A percentile compares a stretch with the other conserved stretches of the same genome.
These are phyloP conservation scores for Linderniella brevidens DNA, from an alignment of 257 asterid species.

Conservation along the genomic window DNA sequence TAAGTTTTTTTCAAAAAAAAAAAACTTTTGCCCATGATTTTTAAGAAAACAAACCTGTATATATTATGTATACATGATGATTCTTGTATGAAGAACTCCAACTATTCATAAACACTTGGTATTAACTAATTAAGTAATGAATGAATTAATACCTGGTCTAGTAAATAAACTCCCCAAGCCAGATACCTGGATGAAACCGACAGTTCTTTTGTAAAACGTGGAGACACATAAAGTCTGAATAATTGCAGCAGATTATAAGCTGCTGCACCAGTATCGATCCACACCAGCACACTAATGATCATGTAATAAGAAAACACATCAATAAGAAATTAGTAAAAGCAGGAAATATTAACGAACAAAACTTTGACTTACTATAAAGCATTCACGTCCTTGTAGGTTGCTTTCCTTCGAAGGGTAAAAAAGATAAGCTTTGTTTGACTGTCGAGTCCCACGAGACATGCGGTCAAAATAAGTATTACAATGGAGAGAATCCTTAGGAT, in stretches of 20 bases:
- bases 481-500: constrained; percentile 20
- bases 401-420: constrained; percentile 18
- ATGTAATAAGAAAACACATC: neutral
- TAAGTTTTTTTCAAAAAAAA: too few relatives aligned
- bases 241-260: constrained; percentile 38
- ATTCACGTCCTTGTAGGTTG: constrained; percentile 32
- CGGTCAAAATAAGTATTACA: constrained; percentile 18
- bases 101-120: too few relatives aligned
- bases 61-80: too few relatives aligned
- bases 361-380: constrained; percentile 24
- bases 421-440: constrained; percentile 38
- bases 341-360: neutral
- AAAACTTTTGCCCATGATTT: neutral
- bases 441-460: constrained; percentile 35
- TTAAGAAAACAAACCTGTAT: neutral
- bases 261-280: constrained; percentile 44
- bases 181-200: constrained; percentile 14
- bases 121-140: too few relatives aligned
- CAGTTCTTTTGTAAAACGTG: constrained; percentile 14
- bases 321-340: neutral
- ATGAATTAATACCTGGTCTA: constrained; percentile 68
- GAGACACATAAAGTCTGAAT: constrained; percentile 15
- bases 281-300: constrained; percentile 30
- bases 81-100: too few relatives aligned
- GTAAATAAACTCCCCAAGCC: constrained; percentile 38